phyloP scores from a whole-genome alignment of 176 grass and related monocot species.

The Echinochloa phyllopogon region DNA sequence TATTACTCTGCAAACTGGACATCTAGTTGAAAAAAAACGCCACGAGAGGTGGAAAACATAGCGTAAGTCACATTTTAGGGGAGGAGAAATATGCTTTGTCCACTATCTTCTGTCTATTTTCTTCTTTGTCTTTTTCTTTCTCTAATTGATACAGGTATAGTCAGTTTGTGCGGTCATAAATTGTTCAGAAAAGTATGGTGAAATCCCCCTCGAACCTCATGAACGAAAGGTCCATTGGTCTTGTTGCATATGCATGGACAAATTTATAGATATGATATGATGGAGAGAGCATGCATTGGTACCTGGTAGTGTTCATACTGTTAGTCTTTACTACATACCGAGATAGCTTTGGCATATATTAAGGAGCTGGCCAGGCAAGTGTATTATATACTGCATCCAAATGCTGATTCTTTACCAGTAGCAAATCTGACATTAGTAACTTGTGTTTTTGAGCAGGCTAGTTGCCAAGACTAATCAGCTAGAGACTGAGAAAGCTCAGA shows the following conservation, averaged over 20 bases:
- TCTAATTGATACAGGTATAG: conserved; percentile 14
- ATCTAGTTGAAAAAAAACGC: conserved; percentile 24
- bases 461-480: conserved; percentile 74
- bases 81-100: background rate
- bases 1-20: background rate
- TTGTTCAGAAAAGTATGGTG: conserved; percentile 6
- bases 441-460: conserved; percentile 56
- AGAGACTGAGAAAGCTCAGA: conserved; percentile 82
- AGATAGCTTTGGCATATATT: background rate
- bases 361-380: conserved; percentile 27
- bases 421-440: background rate
- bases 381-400: background rate
- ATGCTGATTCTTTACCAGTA: background rate
- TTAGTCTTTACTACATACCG: background rate
- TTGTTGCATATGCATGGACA: conserved; percentile 12
- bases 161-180: conserved; percentile 22
- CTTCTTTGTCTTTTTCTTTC: background rate
- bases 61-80: background rate
- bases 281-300: background rate
- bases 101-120: background rate
- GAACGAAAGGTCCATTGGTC: conserved; percentile 1
- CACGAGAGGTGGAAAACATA: background rate
- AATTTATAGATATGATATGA: background rate
- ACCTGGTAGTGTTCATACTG: background rate
- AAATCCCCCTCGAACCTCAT: conserved; percentile 9